phyloP scores from a whole-genome alignment of 495 filamentous ascomycete species.

The Schizothecium vesticola region DNA sequence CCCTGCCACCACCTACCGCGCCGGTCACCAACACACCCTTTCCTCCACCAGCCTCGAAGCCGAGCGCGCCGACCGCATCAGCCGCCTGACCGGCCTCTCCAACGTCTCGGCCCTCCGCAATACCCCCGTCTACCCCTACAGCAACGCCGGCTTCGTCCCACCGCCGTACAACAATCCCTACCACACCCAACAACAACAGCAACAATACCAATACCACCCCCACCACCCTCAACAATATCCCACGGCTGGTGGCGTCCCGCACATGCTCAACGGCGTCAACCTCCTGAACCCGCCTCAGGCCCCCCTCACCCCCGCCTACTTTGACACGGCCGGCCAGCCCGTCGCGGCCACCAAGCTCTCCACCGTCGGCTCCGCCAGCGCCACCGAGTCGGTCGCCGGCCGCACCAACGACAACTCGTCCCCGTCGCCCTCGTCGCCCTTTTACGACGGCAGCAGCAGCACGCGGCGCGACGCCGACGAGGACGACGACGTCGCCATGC shows the following conservation, averaged over 20 bases:
- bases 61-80: constrained; percentile 90
- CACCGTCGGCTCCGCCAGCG: constrained; percentile 79
- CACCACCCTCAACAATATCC: constrained; percentile 22
- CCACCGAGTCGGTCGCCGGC: constrained; percentile 61
- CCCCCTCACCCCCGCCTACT: constrained; percentile 50
- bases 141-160: constrained; percentile 26
- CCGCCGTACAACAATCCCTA: constrained; percentile 7
- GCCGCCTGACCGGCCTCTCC: constrained; percentile 79
- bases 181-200: constrained; percentile 11
- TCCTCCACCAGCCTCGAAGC: constrained; percentile 72
- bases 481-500: constrained; percentile 32
- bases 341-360: constrained; percentile 59
- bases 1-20: constrained; percentile 44
- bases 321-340: constrained; percentile 60
- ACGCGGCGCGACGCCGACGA: constrained; percentile 28
- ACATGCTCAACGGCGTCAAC: constrained; percentile 8
- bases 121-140: constrained; percentile 30
- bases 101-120: constrained; percentile 65
- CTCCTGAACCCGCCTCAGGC: constrained; percentile 33
- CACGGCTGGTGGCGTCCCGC: neutral
- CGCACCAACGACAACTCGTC: constrained; percentile 45
- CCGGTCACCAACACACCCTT: constrained; percentile 53
- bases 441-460: constrained; percentile 23
- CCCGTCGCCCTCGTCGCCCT: neutral
- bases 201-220: constrained; percentile 17